These are phyloP conservation scores for Gaeumannomyces tritici DNA, from an alignment of 2,329 filamentous ascomycete genomes.

Conservation along the genomic window DNA sequence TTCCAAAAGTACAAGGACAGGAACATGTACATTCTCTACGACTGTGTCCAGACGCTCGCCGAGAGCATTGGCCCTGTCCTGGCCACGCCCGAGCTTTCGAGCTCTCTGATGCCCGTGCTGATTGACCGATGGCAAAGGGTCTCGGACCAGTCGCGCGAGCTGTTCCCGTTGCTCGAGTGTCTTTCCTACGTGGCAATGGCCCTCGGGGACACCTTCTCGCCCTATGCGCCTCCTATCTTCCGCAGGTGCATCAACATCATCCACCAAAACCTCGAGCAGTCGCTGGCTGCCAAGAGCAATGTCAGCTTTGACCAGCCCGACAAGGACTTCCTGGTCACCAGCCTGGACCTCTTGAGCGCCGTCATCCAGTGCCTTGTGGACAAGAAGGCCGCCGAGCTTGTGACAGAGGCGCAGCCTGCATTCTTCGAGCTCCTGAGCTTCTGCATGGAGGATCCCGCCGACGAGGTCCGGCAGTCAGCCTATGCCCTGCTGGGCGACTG, in stretches of 20 bases:
- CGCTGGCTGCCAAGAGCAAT: constrained; percentile 60
- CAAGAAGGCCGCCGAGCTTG: constrained; percentile 64
- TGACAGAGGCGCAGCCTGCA: constrained; percentile 64
- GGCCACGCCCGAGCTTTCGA: constrained; percentile 70
- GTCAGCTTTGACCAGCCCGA: constrained; percentile 67
- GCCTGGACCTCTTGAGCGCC: constrained; percentile 83
- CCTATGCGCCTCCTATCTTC: constrained; percentile 82
- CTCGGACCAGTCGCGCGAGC: constrained; percentile 78
- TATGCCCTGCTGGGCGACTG: constrained; percentile 93
- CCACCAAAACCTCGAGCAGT: constrained; percentile 79
- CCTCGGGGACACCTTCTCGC: constrained; percentile 70
- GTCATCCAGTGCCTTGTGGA: constrained; percentile 82
- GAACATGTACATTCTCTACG: constrained; percentile 98
- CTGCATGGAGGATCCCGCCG: constrained; percentile 84
- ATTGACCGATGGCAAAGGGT: constrained; percentile 83
- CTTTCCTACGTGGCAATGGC: constrained; percentile 89
- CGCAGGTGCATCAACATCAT: constrained; percentile 82
- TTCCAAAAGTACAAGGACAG: constrained; percentile 95
- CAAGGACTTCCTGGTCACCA: constrained; percentile 95
- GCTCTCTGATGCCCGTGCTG: constrained; percentile 84
- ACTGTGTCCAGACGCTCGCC: constrained; percentile 93
- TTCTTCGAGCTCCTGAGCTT: constrained; percentile 87
- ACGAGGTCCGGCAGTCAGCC: constrained; percentile 91
- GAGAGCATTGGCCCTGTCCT: constrained; percentile 80
- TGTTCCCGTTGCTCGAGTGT: constrained; percentile 94